phyloP scores from a whole-genome alignment of 768 basidiomycete species.

The Mycena albidolilacea region DNA sequence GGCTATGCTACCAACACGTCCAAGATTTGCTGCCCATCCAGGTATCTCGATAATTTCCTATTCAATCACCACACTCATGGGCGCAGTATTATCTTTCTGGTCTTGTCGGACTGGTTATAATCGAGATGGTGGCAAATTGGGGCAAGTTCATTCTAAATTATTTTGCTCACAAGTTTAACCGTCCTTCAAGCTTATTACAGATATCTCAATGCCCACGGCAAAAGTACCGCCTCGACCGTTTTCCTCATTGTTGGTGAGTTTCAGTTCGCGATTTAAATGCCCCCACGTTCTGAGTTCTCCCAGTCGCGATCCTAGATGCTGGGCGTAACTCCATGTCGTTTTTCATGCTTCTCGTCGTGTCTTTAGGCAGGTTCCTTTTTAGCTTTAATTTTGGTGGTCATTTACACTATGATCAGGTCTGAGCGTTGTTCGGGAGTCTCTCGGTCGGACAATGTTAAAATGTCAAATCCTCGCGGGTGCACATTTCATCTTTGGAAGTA shows the following conservation, averaged over 20 bases:
- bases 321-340: constrained; percentile 95
- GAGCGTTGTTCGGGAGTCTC: constrained; percentile 90
- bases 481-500: constrained; percentile 96
- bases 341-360: constrained; percentile 94
- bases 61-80: background rate
- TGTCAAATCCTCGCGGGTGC: constrained; percentile 86
- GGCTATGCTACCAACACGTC: constrained; percentile 84
- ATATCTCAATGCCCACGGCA: constrained; percentile 92
- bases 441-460: constrained; percentile 87
- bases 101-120: constrained; percentile 86
- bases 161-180: constrained; percentile 25
- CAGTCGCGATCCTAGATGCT: constrained; percentile 95
- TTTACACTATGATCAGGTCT: constrained; percentile 50
- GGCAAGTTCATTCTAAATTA: constrained; percentile 58
- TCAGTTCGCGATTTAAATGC: background rate
- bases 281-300: constrained; percentile 9
- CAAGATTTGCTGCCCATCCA: constrained; percentile 92
- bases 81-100: constrained; percentile 91
- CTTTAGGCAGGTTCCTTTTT: constrained; percentile 70
- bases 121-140: constrained; percentile 96
- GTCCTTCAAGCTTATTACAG: constrained; percentile 84
- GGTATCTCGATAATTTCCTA: constrained; percentile 57
- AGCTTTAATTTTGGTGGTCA: background rate
- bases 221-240: constrained; percentile 79
- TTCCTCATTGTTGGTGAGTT: constrained; percentile 92